Evolutionary conservation across 495 filamentous ascomycete genomes (phyloP), one percentile per base, ranked within the genome.

Genomic region (Astrothelium subdiscretum): DNA sequence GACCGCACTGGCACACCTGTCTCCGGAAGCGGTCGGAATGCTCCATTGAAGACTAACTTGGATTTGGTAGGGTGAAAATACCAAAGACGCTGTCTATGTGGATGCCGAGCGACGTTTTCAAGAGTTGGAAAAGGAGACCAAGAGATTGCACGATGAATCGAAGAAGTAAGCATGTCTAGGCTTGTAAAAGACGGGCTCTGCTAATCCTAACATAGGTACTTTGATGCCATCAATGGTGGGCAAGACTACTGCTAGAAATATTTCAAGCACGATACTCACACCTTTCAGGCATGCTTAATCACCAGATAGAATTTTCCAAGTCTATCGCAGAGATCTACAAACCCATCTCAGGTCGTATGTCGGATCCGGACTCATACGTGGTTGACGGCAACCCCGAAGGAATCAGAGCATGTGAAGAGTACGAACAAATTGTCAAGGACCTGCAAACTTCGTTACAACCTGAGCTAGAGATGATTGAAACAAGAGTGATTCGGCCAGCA

Each of bases 251-350:
- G 32, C 12, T 54, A 13, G 22, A 22, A 26, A 57, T 18, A 42
- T 32, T 26, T 69, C 48, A 68, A 72, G 38, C n/a, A 22, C 11
- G 22, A 32, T 22, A 27, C 73, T 40, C 44, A 48, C 66, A 59
- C 43, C 48, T 57, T 27, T 59, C 63, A 88, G 85, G 91, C 78
- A 99, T 99, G 94, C 79, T 99, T 67, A 85, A 78, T 74, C 91
- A 96, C 76, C 94, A 99, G 75, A 97, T 97, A 79, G 95, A 95
- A 74, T 99, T 99, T 79, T 95, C 92, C 67, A 86, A 96, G 77
- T 89, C 90, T 35, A 87, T 94, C 76, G 86, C 87, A 54, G 95
- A 99, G 75, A 87, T 99, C 66, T 99, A 99, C 79, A 96, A 95
- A 71, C 94, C 94, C 57, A 97, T 99, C 66, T 96, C 91, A 63